Evolutionary conservation across 306 rosid genomes (phyloP), one percentile per base, ranked within the genome.

Genomic region (Abrus precatorius): DNA sequence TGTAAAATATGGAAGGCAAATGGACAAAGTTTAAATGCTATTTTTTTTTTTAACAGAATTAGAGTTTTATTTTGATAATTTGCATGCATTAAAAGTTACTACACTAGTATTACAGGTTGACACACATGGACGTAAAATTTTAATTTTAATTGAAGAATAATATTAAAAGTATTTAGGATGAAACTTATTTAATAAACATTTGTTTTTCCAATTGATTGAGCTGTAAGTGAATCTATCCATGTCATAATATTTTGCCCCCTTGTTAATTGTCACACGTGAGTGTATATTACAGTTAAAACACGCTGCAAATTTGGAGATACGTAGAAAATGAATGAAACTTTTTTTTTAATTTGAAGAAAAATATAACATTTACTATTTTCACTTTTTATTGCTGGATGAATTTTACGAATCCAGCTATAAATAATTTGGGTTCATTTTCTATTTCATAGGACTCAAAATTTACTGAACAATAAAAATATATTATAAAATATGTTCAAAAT

Each of bases 211-310:
- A 47, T 36, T 61, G 10, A n/a, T 30, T 32, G 11, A 33, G 36
- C 62, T 75, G 65, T 59, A 13, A 50, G 34, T 55, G 53, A 73
- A 40, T 59, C 12, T 53, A 33, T 29, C 33, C 77, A 29, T 47
- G 4, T 55, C 38, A 45, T 20, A 13, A 8, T 44, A 74, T 8
- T 6, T 52, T 33, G 9, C 13, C 43, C 20, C 20, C 20, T 32
- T 29, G 3, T 29, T 1, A 9, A 30, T 5, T 33, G 7, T 56
- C 63, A 4, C 63, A 29, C 20, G 20, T 20, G 20, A 2, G 38
- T 57, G 9, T 29, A 52, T 5, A 52, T 1, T 20, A 0, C 20
- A 5, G 57, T 14, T 50, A 50, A 0, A 50, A 50, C 28, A 50
- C 7, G 29, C 5, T 7, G 8, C 5, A 59, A 5, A 59, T 30